These are phyloP conservation scores for Escallonia rubra DNA, from an alignment of 129 eudicot genomes.

Conservation along the genomic window DNA sequence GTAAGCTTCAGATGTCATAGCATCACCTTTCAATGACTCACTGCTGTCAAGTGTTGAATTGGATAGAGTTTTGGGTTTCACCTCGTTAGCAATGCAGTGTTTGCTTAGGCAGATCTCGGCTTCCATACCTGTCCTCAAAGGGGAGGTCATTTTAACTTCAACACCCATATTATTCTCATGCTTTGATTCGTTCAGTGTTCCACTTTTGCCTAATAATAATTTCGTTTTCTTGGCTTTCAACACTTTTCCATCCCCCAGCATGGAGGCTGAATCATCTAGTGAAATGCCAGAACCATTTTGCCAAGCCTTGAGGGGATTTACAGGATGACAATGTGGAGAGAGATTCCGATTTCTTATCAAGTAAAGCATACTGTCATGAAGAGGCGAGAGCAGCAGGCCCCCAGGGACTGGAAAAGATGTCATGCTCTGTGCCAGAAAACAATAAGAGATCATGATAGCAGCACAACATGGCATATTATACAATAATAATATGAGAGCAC, in stretches of 20 bases:
- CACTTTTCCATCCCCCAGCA: conserved; percentile 22
- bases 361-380: conserved; percentile 45
- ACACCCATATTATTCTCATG: conserved; percentile 15
- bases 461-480: conserved; percentile 1
- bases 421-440: conserved; percentile 48
- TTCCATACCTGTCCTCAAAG: conserved; percentile 16
- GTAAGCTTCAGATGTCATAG: conserved; percentile 22
- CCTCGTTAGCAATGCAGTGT: conserved; percentile 21
- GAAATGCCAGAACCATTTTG: conserved; percentile 11
- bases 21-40: conserved; percentile 13
- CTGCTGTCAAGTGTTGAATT: conserved; percentile 4
- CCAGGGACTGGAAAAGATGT: conserved; percentile 49
- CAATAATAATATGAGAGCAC: not conserved
- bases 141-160: conserved; percentile 15
- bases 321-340: conserved; percentile 14
- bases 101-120: conserved; percentile 22
- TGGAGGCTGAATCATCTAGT: conserved; percentile 29
- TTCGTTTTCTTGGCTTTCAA: conserved; percentile 37
- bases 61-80: conserved; percentile 26
- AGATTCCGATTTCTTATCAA: conserved; percentile 18
- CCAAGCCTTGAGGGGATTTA: conserved; percentile 21
- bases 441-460: not conserved
- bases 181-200: conserved; percentile 18
- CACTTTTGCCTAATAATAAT: conserved; percentile 20
- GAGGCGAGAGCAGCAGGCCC: conserved; percentile 68